A percentile compares a stretch with the other conserved stretches of the same genome.
Evolutionary conservation across 2,329 filamentous ascomycete species (phyloP).

Genomic region (Phialocephala sp.): DNA sequence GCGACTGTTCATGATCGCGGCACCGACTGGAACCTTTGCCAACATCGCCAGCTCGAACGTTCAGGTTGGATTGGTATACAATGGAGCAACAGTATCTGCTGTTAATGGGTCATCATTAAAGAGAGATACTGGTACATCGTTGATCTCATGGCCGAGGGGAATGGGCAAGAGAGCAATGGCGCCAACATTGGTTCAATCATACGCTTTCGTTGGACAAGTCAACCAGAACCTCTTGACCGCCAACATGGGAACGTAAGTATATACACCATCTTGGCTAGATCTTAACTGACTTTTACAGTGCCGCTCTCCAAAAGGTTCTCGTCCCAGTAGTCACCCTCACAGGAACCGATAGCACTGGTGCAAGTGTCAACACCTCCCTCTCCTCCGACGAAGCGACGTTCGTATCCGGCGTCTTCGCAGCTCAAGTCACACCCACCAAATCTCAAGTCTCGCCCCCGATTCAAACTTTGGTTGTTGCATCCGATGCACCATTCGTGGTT

Average conservation of each 20-base stretch:
- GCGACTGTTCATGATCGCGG: slow-evolving; percentile 72
- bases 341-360: slow-evolving; percentile 57
- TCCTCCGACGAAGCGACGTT: slow-evolving; percentile 75
- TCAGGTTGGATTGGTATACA: slow-evolving; percentile 59
- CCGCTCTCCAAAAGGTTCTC: slow-evolving; percentile 62
- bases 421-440: slow-evolving; percentile 38
- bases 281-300: slow-evolving; percentile 44
- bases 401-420: slow-evolving; percentile 72
- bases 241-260: slow-evolving; percentile 65
- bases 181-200: slow-evolving; percentile 61
- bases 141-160: slow-evolving; percentile 32
- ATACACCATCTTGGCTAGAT: background rate
- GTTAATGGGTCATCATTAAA: slow-evolving; percentile 43
- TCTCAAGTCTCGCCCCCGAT: slow-evolving; percentile 40
- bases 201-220: slow-evolving; percentile 73
- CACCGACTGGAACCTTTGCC: slow-evolving; percentile 58
- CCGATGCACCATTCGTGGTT: slow-evolving; percentile 63
- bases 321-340: slow-evolving; percentile 72
- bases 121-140: slow-evolving; percentile 26
- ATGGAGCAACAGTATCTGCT: slow-evolving; percentile 57
- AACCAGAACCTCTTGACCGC: slow-evolving; percentile 59
- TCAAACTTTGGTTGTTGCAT: slow-evolving; percentile 44
- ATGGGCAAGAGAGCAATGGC: slow-evolving; percentile 28
- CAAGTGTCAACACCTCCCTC: slow-evolving; percentile 65
- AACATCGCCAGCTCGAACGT: slow-evolving; percentile 59